phyloP scores from a whole-genome alignment of 176 grass and related monocot genomes.

The Echinochloa phyllopogon region DNA sequence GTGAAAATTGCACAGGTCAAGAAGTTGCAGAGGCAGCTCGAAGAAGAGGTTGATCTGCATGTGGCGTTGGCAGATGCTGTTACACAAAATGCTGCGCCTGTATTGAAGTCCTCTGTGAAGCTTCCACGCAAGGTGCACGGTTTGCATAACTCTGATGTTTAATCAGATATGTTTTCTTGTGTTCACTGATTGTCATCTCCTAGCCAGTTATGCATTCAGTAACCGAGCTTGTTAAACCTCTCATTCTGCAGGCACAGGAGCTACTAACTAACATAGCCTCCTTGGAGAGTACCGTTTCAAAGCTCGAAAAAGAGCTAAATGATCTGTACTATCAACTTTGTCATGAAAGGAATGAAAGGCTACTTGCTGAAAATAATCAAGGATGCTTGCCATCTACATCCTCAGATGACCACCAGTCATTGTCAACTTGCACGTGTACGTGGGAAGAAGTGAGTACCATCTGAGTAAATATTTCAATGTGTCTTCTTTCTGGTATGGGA shows the following conservation, averaged over 20 bases:
- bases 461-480: slow-evolving; percentile 6
- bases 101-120: slow-evolving; percentile 66
- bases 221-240: slow-evolving; percentile 17
- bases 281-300: slow-evolving; percentile 71
- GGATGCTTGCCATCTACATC: slow-evolving; percentile 56
- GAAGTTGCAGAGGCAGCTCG: slow-evolving; percentile 82
- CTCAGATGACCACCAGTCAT: slow-evolving; percentile 49
- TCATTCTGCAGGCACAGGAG: slow-evolving; percentile 58
- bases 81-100: slow-evolving; percentile 42
- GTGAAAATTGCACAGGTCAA: slow-evolving; percentile 57
- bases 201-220: not conserved
- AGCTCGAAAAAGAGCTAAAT: slow-evolving; percentile 90
- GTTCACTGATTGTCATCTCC: not conserved
- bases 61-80: slow-evolving; percentile 74
- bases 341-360: slow-evolving; percentile 81
- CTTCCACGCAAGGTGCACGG: slow-evolving; percentile 70
- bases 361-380: slow-evolving; percentile 73
- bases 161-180: slow-evolving; percentile 6
- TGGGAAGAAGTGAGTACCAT: slow-evolving; percentile 87
- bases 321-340: slow-evolving; percentile 83
- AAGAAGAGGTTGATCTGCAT: slow-evolving; percentile 87
- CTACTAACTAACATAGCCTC: slow-evolving; percentile 71
- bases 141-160: not conserved
- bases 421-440: slow-evolving; percentile 68
- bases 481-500: slow-evolving; percentile 22